Evolutionary conservation across 768 basidiomycete genomes (phyloP), one percentile per base, ranked within the genome.

Genomic region (Suillus clintonianus): DNA sequence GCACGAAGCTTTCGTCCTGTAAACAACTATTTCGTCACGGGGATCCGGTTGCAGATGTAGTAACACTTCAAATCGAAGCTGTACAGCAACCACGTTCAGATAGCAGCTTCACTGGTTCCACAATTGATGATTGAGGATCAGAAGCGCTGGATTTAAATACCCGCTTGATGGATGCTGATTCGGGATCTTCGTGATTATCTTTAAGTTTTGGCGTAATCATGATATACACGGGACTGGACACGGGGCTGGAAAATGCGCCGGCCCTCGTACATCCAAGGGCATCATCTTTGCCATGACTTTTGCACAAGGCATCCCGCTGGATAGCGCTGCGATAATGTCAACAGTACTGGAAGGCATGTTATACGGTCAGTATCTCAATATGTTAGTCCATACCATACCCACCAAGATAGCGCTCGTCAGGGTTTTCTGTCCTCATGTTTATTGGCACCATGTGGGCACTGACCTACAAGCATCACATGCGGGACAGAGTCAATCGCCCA

Each of bases 371-470:
- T 24, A 14, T 22, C 13, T 11, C n/a, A 60, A 36, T n/a, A 13
- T 17, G 1, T 15, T 36, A 4, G 0, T 14, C 34, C 4, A 10
- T 34, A 24, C 13, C 51, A 34, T 7, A 24, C 9, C 27, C 11
- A 34, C 9, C 34, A 27, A 24, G 32, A 37, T 59, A 32, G 27
- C 22, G 19, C 22, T 22, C 13, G 22, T 8, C 59, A 79, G 78
- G 78, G 0, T 76, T 78, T 61, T 79, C 77, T 5, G 37, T 77
- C 32, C 60, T 78, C 43, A 78, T 79, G 78, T 79, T 76, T 63
- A 68, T 69, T 8, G 69, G 67, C 3, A 74, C 76, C 1, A 48
- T 79, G 13, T 74, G 71, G 67, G 68, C 63, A 1, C 41, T 78
- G n/a, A 39, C 63, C 7, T 58, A 51, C 30, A 59, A 60, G 22